Conservation (phyloP, 2,329 filamentous ascomycete species). For the Xylaria sp. region DNA sequence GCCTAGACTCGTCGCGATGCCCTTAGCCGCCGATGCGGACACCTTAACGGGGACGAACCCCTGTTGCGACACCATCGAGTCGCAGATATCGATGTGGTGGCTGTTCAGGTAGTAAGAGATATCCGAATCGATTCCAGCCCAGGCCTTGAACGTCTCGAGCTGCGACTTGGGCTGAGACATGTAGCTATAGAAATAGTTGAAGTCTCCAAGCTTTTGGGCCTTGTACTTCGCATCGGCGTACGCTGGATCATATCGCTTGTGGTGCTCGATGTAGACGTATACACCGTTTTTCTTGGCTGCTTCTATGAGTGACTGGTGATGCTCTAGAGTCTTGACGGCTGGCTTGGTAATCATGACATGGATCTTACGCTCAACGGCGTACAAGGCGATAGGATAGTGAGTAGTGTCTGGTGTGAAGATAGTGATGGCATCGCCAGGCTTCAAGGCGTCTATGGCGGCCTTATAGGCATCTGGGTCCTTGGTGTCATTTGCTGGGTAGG, state of each 20-base stretch:
- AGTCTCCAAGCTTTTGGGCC: constrained; percentile 82
- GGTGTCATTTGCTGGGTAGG: constrained; percentile 78
- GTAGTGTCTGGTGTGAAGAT: constrained; percentile 96
- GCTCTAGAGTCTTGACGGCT: constrained; percentile 82
- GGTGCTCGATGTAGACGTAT: constrained; percentile 93
- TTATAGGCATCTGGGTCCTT: constrained; percentile 88
- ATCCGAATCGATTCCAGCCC: constrained; percentile 91
- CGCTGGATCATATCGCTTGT: constrained; percentile 94
- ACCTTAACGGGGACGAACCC: constrained; percentile 83
- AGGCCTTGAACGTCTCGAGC: constrained; percentile 93
- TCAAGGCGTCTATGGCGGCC: constrained; percentile 83
- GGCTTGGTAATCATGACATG: constrained; percentile 96
- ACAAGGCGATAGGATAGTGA: constrained; percentile 90
- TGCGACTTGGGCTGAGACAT: constrained; percentile 94
- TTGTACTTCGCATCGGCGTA: constrained; percentile 88
- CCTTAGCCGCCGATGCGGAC: constrained; percentile 79
- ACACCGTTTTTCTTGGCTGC: constrained; percentile 79
- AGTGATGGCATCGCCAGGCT: constrained; percentile 87
- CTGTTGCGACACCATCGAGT: constrained; percentile 82
- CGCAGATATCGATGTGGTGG: constrained; percentile 92
- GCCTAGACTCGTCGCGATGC: constrained; percentile 80
- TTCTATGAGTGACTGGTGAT: constrained; percentile 81
- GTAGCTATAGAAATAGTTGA: constrained; percentile 99
- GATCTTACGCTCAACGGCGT: constrained; percentile 87
- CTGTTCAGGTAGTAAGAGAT: constrained; percentile 97